Evolutionary conservation across 2,329 filamentous ascomycete genomes (phyloP).

Genomic region (Simplicillium sp.): DNA sequence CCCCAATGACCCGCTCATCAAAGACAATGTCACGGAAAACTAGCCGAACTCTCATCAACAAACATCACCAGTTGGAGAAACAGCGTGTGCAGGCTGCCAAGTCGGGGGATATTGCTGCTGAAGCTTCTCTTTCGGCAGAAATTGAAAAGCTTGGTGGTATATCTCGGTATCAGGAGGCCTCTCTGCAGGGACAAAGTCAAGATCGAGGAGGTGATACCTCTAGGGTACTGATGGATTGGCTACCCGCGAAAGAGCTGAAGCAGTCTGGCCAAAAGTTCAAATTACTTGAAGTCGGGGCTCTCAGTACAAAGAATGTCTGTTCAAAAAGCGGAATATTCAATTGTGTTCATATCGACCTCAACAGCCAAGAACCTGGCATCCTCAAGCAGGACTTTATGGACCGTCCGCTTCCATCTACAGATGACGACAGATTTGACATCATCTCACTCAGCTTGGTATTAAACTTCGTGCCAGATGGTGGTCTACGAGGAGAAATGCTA

Average conservation of each 20-base stretch:
- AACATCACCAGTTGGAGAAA: slow-evolving; percentile 57
- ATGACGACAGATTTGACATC: slow-evolving; percentile 67
- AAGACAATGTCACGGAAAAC: slow-evolving; percentile 56
- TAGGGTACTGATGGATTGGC: slow-evolving; percentile 53
- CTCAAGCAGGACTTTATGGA: slow-evolving; percentile 91
- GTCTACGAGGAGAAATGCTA: slow-evolving; percentile 76
- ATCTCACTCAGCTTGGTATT: slow-evolving; percentile 87
- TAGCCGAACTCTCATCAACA: slow-evolving; percentile 55
- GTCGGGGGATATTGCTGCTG: slow-evolving; percentile 38
- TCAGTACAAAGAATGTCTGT: slow-evolving; percentile 79
- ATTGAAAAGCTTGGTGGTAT: slow-evolving; percentile 52
- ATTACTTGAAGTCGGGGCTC: slow-evolving; percentile 81
- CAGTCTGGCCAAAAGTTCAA: slow-evolving; percentile 28
- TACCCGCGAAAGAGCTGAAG: slow-evolving; percentile 25
- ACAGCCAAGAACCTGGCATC: slow-evolving; percentile 76
- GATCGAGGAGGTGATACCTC: slow-evolving; percentile 62
- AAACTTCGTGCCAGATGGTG: slow-evolving; percentile 81
- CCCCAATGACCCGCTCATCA: slow-evolving; percentile 40
- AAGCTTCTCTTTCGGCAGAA: slow-evolving; percentile 39
- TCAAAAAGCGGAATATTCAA: slow-evolving; percentile 62
- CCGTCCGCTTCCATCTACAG: slow-evolving; percentile 57
- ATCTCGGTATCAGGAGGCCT: slow-evolving; percentile 55
- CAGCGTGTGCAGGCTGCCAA: slow-evolving; percentile 43
- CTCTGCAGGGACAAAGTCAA: slow-evolving; percentile 56
- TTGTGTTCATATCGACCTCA: slow-evolving; percentile 78